These are phyloP conservation scores for Amanita fuliginea DNA, from an alignment of 768 basidiomycete species.

Conservation along the genomic window DNA sequence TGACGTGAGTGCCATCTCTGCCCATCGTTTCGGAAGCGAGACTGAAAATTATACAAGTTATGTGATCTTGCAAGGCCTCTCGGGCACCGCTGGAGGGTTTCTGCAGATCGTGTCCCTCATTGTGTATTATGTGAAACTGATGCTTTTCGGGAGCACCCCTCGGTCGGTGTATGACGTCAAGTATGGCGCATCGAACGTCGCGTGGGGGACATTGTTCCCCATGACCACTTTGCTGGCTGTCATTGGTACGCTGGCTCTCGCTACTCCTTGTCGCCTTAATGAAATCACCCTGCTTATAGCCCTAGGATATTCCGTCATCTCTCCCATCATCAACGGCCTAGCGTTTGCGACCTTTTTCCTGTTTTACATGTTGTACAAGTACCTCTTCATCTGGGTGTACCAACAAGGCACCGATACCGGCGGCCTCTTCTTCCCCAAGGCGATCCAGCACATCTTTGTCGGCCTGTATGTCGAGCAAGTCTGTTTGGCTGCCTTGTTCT, in stretches of 20 bases:
- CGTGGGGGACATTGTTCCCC: conserved; percentile 73
- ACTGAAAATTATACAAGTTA: conserved; percentile 30
- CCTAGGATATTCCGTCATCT: conserved; percentile 77
- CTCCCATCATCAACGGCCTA: conserved; percentile 90
- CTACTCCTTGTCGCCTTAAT: too few species aligned
- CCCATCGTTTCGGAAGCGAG: background rate
- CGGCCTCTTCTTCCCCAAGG: conserved; percentile 91
- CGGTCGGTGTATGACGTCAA: conserved; percentile 79
- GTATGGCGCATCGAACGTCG: conserved; percentile 53
- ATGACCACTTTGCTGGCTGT: conserved; percentile 68
- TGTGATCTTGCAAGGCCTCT: conserved; percentile 69
- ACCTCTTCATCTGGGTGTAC: conserved; percentile 73
- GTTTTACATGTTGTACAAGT: conserved; percentile 80
- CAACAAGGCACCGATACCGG: conserved; percentile 78
- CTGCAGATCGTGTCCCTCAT: conserved; percentile 64
- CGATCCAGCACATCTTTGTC: conserved; percentile 87
- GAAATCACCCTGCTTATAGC: conserved; percentile 25
- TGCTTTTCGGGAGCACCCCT: conserved; percentile 82
- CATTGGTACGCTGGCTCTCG: conserved; percentile 45
- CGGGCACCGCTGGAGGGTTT: conserved; percentile 73
- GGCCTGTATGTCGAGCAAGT: conserved; percentile 88
- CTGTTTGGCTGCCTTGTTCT: conserved; percentile 81
- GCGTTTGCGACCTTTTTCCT: conserved; percentile 72
- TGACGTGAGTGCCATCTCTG: conserved; percentile 42
- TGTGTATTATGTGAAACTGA: conserved; percentile 86